Evolutionary conservation across 176 grass and related monocot genomes (phyloP).

Genomic region (bread wheat (Triticum aestivum)): IWGSC_CS_RefSeq_v2.1 NC_057809.1:507640601-507641100

Average conservation of each 20-base stretch:
- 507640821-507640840: background rate
- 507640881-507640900: background rate
- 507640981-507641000: background rate
- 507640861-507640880: too few relatives aligned
- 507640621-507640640: background rate
- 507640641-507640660: background rate
- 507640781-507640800: too few relatives aligned
- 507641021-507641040: background rate
- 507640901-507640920: background rate
- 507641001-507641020: conserved; percentile 21
- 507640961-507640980: background rate
- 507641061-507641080: conserved; percentile 7
- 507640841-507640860: too few relatives aligned
- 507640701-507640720: background rate
- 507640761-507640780: too few relatives aligned
- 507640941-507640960: background rate
- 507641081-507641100: conserved; percentile 9
- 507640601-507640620: background rate
- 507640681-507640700: background rate
- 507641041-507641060: background rate
- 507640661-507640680: background rate
- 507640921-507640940: background rate
- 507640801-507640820: too few relatives aligned
- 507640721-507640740: background rate
- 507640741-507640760: too few relatives aligned